Conservation (phyloP, 2,329 filamentous ascomycete species). For the Trichoderma semiorbis region DNA sequence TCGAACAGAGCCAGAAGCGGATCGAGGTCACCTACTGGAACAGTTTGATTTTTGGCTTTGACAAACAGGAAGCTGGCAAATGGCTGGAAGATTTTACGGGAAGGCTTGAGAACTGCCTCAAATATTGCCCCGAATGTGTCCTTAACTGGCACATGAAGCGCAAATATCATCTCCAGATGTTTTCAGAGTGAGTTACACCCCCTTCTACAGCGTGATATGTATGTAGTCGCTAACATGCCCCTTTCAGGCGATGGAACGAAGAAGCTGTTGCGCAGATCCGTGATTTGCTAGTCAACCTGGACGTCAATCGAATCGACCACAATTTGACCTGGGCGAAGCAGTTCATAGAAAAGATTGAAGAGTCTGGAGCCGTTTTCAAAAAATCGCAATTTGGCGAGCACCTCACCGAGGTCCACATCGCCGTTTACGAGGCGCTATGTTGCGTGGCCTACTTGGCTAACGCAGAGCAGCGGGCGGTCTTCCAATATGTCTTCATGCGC, state of each 20-base stretch:
- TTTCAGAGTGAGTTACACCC: conserved; percentile 50
- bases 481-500: conserved; percentile 79
- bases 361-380: conserved; percentile 44
- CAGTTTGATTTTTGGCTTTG: conserved; percentile 66
- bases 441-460: conserved; percentile 70
- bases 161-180: conserved; percentile 56
- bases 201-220: too few species aligned
- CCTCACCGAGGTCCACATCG: conserved; percentile 63
- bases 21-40: conserved; percentile 63
- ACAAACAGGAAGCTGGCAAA: conserved; percentile 55
- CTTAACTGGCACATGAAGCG: conserved; percentile 71
- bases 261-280: conserved; percentile 51
- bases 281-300: conserved; percentile 55
- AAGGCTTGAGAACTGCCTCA: conserved; percentile 57
- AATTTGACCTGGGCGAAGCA: conserved; percentile 56
- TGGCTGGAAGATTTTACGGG: conserved; percentile 58
- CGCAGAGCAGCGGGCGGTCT: conserved; percentile 53
- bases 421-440: conserved; percentile 84
- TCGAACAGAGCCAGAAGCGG: conserved; percentile 53
- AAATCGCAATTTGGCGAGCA: conserved; percentile 45
- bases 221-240: conserved; percentile 22
- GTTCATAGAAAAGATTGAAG: conserved; percentile 52
- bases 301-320: conserved; percentile 58
- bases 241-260: conserved; percentile 44
- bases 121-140: conserved; percentile 66